Conservation (phyloP, 768 basidiomycete genomes). For the Boletus rubropictus region DNA sequence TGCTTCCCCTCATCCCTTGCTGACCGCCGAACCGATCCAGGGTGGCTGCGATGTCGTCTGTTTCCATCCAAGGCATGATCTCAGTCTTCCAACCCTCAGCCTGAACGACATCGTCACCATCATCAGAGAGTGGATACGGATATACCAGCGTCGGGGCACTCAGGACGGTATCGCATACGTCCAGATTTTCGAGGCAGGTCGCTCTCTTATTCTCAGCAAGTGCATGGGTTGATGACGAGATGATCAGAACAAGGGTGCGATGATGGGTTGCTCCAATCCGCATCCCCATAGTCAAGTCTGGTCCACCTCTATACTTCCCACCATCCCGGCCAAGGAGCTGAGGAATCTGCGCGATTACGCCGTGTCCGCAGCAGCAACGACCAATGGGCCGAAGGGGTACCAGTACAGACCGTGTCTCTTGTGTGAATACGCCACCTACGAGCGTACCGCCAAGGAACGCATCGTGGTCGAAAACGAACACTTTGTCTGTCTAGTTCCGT, state of each 20-base stretch:
- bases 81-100: slow-evolving; percentile 68
- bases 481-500: slow-evolving; percentile 84
- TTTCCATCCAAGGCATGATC: slow-evolving; percentile 81
- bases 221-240: slow-evolving; percentile 1
- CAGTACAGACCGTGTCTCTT: slow-evolving; percentile 61
- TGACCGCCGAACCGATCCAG: slow-evolving; percentile 60
- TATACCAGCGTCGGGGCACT: slow-evolving; percentile 55
- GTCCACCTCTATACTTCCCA: slow-evolving; percentile 70
- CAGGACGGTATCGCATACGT: slow-evolving; percentile 73
- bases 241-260: slow-evolving; percentile 77
- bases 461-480: slow-evolving; percentile 66
- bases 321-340: slow-evolving; percentile 64
- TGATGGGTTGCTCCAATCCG: slow-evolving; percentile 95
- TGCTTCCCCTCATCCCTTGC: slow-evolving; percentile 49
- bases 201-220: not conserved
- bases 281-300: slow-evolving; percentile 92
- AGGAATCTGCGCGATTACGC: slow-evolving; percentile 47
- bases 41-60: slow-evolving; percentile 86
- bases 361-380: slow-evolving; percentile 29
- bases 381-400: slow-evolving; percentile 50
- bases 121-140: slow-evolving; percentile 65
- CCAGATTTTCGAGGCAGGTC: slow-evolving; percentile 76
- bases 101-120: slow-evolving; percentile 54
- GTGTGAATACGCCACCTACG: slow-evolving; percentile 72
- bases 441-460: slow-evolving; percentile 51